phyloP scores from a whole-genome alignment of 164 flowering plant genomes.

The Nelumbo lutea region DNA sequence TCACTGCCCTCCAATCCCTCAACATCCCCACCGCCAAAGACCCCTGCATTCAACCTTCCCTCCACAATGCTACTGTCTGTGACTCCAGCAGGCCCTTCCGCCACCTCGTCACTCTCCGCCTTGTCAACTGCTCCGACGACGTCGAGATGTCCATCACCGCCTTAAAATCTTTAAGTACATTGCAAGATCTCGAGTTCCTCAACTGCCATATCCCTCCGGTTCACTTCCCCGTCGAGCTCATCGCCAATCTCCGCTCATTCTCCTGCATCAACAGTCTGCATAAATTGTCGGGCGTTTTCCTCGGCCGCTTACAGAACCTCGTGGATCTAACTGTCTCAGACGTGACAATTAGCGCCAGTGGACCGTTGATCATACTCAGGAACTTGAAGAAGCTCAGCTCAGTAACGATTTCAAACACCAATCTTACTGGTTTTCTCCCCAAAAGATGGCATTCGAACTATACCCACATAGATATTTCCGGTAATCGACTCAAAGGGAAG shows the following conservation, averaged over 20 bases:
- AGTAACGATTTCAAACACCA: slow-evolving; percentile 58
- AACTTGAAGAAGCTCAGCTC: slow-evolving; percentile 47
- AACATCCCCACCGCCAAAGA: slow-evolving; percentile 63
- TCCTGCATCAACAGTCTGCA: slow-evolving; percentile 53
- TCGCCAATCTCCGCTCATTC: slow-evolving; percentile 58
- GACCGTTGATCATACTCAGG: slow-evolving; percentile 54
- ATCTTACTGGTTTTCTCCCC: slow-evolving; percentile 67
- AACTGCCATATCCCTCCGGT: slow-evolving; percentile 63
- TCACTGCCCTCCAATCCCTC: slow-evolving; percentile 77
- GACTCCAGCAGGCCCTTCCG: slow-evolving; percentile 71
- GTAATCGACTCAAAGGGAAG: slow-evolving; percentile 53
- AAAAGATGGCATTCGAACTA: slow-evolving; percentile 49
- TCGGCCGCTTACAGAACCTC: slow-evolving; percentile 52
- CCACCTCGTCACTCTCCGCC: slow-evolving; percentile 71
- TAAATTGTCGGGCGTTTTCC: slow-evolving; percentile 71
- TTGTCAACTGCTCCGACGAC: slow-evolving; percentile 79
- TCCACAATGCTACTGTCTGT: slow-evolving; percentile 52
- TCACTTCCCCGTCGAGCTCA: slow-evolving; percentile 61
- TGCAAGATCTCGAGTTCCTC: slow-evolving; percentile 48
- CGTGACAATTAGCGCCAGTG: slow-evolving; percentile 47
- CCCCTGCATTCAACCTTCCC: slow-evolving; percentile 61
- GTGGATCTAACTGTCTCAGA: slow-evolving; percentile 60
- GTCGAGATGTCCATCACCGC: slow-evolving; percentile 65
- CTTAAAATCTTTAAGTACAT: slow-evolving; percentile 66
- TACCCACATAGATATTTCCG: slow-evolving; percentile 67